Conservation (phyloP, 805 yeast genomes). For the Ogataea thermomethanolica region DNA sequence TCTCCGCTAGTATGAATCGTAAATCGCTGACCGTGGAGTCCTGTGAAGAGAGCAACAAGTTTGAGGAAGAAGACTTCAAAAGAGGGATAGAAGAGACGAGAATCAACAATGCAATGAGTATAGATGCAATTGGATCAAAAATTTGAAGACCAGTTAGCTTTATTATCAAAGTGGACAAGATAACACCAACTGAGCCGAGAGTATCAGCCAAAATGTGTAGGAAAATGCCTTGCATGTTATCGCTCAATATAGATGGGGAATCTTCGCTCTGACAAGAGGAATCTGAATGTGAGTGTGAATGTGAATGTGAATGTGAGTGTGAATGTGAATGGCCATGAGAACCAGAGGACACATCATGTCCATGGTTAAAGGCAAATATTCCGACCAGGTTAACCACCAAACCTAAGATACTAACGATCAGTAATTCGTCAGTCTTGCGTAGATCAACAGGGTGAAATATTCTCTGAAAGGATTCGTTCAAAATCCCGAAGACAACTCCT, state of each 20-base stretch:
- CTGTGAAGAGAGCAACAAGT: slow-evolving; percentile 58
- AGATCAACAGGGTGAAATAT: slow-evolving; percentile 72
- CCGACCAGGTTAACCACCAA: slow-evolving; percentile 88
- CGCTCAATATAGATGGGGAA: slow-evolving; percentile 38
- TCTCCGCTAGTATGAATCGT: slow-evolving; percentile 62
- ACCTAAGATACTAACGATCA: slow-evolving; percentile 83
- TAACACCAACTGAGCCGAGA: slow-evolving; percentile 94
- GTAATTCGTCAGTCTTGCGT: slow-evolving; percentile 76
- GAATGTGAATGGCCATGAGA: slow-evolving; percentile 37
- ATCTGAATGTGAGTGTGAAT: slow-evolving; percentile 27
- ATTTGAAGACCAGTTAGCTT: slow-evolving; percentile 64
- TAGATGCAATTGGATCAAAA: slow-evolving; percentile 90
- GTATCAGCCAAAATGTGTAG: slow-evolving; percentile 94
- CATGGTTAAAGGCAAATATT: slow-evolving; percentile 90
- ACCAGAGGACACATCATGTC: slow-evolving; percentile 49
- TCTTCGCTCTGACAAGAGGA: slow-evolving; percentile 5
- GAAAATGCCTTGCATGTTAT: slow-evolving; percentile 91
- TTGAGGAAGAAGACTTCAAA: slow-evolving; percentile 73
- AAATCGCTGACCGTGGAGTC: slow-evolving; percentile 56
- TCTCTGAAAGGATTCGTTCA: slow-evolving; percentile 82
- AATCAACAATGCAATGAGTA: slow-evolving; percentile 78
- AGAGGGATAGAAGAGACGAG: slow-evolving; percentile 81
- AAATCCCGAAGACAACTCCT: slow-evolving; percentile 85
- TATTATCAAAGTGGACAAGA: slow-evolving; percentile 80
- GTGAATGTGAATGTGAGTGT: slow-evolving; percentile 25